Conservation (phyloP, 257 asterid genomes). For the Solanum raphanifolium region DNA sequence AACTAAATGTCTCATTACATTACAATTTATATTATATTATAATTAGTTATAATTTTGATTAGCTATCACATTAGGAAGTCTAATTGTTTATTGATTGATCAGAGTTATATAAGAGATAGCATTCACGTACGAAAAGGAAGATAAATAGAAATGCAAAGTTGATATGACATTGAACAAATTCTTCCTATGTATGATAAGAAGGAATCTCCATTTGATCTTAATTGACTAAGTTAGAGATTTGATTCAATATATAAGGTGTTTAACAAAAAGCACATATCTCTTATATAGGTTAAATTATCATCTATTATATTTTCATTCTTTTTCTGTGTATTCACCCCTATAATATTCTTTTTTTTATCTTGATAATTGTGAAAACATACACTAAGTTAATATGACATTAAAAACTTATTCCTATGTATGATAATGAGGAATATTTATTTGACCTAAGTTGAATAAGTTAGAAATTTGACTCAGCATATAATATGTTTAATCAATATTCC, state of each 20-base stretch:
- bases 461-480: neutral
- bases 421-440: neutral
- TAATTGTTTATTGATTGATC: neutral
- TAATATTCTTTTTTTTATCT: neutral
- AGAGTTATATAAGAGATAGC: neutral
- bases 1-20: rapidly evolving
- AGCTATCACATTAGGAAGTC: rapidly evolving
- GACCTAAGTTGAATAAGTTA: neutral
- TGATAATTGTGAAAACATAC: neutral
- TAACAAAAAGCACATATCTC: neutral
- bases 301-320: neutral
- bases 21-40: neutral
- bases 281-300: neutral
- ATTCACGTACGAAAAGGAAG: neutral
- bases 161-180: neutral
- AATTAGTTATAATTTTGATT: neutral
- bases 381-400: neutral
- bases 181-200: neutral
- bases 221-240: neutral
- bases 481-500: neutral
- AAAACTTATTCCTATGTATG: neutral
- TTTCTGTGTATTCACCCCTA: neutral
- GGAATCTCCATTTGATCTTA: neutral
- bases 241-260: neutral
- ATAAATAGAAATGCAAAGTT: neutral